Base-by-base conservation (phyloP, 805 yeast genomes). In the Saccharomyces jurei region DNA sequence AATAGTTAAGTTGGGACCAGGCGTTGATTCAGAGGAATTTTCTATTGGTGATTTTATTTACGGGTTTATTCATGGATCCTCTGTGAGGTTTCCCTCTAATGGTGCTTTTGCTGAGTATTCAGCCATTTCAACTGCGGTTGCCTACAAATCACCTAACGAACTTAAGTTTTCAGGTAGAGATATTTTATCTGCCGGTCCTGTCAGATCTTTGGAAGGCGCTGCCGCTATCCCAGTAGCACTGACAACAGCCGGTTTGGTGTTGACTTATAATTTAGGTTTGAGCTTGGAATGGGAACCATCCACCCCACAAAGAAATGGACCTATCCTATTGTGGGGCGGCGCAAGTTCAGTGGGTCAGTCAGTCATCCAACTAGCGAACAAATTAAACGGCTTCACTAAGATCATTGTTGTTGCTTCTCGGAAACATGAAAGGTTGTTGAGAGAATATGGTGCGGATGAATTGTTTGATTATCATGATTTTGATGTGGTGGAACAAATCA, bases 31-130 rank as follows among this genome's bases (percentile, higher is more conserved):
- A 28, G 63, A 60, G 32, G 61, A 60, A 22, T 71, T 68, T 54
- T 56, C 59, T 31, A 74, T 74, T 13, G 90, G 89, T 50, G 90
- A 86, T 56, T 61, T 65, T 25, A 82, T 83, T 26, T 76, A 78
- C 41, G 76, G 80, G 9, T 71, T 79, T 56, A 72, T 77, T 21
- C 84, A 78, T 57, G 91, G 90, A 56, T 76, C 77, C 50, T 74
- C 74, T 52, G 63, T 62, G n/a, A 58, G 60, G 22, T 57, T 55
- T 25, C 78, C 76, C 2, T 70, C 65, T 2, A 74, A 73, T 52
- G 91, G 91, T 52, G 80, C 80, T 1, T 84, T 83, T 65, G 80
- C 82, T 47, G 81, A 84, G 54, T 80, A 81, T 73, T 44, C 63
- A 66, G 50, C 78, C 68, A 49, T 74, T 63, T 58, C 79, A 72